Evolutionary conservation across 2,329 filamentous ascomycete genomes (phyloP), one percentile per base, ranked within the genome.

Genomic region (Claviceps maximensis): DNA sequence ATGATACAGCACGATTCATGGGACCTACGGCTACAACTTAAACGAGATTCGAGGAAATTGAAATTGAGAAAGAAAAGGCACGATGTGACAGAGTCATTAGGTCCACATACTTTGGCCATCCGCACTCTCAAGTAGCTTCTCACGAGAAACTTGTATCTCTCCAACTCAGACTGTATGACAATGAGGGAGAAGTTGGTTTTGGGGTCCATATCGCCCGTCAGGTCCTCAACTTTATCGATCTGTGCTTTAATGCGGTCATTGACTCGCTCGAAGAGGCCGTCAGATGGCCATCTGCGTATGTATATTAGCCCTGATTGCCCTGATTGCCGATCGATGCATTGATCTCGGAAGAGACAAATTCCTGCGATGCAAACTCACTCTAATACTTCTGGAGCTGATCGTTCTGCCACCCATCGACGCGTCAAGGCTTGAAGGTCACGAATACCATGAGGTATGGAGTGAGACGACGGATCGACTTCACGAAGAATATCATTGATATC

Each of bases 121-220:
- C 93, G 78, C 10, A 87, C 83, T 51, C 94, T 79, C 53, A 98
- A 70, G 58, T 91, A 85, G 58, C 86, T 86, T 56, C 93, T 79
- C 19, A 97, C 79, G 23, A 98, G 76, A 64, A 89, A 98, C 71
- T 95, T 95, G 70, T 87, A 94, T 47, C 93, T 78, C 67, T 96
- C 90, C 52, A 98, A 79, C 71, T 98, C 93, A 7, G 94, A 97
- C 73, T 98, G 93, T 52, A 96, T 83, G 57, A 98, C 86, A 49
- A 96, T 95, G 63, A 97, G 83, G 56, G 83, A 82, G 67, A 98
- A 95, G 67, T 95, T 97, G 58, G 87, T 84, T 68, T 87, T 89
- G 47, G 90, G 86, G 63, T 95, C 89, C 81, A 90, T 86, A 63
- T 87, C 83, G 57, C 86, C 86, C 13, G 86, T 91, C 76, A 90